Evolutionary conservation across 495 filamentous ascomycete genomes (phyloP).

Genomic region (Xylaria bambusicola): DNA sequence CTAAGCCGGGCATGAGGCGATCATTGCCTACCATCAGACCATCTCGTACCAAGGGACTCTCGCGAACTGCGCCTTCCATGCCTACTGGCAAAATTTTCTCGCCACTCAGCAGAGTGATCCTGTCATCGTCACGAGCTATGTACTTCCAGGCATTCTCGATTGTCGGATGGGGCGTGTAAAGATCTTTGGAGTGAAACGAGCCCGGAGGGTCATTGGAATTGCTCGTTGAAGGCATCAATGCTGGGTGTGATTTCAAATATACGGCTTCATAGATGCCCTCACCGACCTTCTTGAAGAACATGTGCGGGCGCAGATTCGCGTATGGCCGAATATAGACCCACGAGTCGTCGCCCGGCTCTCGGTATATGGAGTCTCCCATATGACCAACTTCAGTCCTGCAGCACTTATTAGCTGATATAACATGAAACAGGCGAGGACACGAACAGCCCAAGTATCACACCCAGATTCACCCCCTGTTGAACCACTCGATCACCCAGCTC

Average conservation of each 20-base stretch:
- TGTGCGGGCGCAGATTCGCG: conserved; percentile 45
- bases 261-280: conserved; percentile 55
- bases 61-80: conserved; percentile 60
- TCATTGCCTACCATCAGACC: conserved; percentile 35
- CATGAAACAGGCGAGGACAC: conserved; percentile 21
- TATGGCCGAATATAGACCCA: conserved; percentile 59
- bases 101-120: conserved; percentile 64
- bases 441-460: conserved; percentile 56
- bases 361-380: conserved; percentile 50
- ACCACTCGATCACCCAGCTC: conserved; percentile 59
- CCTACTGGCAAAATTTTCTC: conserved; percentile 69
- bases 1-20: conserved; percentile 47
- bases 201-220: conserved; percentile 57
- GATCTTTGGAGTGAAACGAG: conserved; percentile 59
- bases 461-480: conserved; percentile 49
- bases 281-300: conserved; percentile 53
- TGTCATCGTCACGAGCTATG: conserved; percentile 61
- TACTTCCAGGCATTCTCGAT: conserved; percentile 66
- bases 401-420: conserved; percentile 6
- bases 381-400: conserved; percentile 58
- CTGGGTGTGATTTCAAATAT: conserved; percentile 60
- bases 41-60: conserved; percentile 28
- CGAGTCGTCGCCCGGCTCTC: conserved; percentile 43
- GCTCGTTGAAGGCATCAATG: conserved; percentile 53
- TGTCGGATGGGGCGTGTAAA: conserved; percentile 63